Evolutionary conservation across 2,329 filamentous ascomycete genomes (phyloP), one percentile per base, ranked within the genome.

Genomic region (Trichoderma atroviride): DNA sequence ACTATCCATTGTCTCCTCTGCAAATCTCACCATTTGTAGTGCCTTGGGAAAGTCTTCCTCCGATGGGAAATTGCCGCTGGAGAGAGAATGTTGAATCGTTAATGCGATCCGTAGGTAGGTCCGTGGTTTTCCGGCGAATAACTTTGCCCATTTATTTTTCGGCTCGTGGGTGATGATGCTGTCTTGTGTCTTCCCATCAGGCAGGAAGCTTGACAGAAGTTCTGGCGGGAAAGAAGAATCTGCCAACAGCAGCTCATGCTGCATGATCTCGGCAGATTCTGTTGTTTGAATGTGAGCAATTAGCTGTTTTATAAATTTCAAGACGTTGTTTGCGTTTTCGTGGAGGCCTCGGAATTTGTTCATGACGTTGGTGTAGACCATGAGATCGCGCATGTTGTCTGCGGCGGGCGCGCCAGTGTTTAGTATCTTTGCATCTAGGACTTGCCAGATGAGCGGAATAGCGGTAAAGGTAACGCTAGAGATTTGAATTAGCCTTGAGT

Each of bases 311-410:
- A 68, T 68, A 19, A 57, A 68, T 33, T 68, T 61, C 4, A 68
- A 27, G 10, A 68, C 47, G 11, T 60, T 61, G 47, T 68, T 55
- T 47, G 65, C 65, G 24, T 68, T 60, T 61, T 68, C 50, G 47
- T 68, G 58, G 24, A 61, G 58, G 29, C 40, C 61, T 40, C 57
- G 56, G 35, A 68, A 68, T 5, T 60, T 68, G 58, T 61, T 68
- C 65, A 68, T 68, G 50, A 68, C 65, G 50, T 56, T 61, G 37
- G 58, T 68, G 57, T 68, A 68, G 33, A 68, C 65, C 58, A 60
- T 60, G 10, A 68, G 57, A 53, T 68, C 58, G 31, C 57, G 56
- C 33, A 53, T 53, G 33, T 60, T 68, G 31, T 68, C 65, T n/a
- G 65, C 57, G 31, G 58, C 65, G 43, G 43, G 56, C 5, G 47